Base-by-base conservation (phyloP, 2,329 filamentous ascomycete genomes). In the Fusarium sp. region DNA sequence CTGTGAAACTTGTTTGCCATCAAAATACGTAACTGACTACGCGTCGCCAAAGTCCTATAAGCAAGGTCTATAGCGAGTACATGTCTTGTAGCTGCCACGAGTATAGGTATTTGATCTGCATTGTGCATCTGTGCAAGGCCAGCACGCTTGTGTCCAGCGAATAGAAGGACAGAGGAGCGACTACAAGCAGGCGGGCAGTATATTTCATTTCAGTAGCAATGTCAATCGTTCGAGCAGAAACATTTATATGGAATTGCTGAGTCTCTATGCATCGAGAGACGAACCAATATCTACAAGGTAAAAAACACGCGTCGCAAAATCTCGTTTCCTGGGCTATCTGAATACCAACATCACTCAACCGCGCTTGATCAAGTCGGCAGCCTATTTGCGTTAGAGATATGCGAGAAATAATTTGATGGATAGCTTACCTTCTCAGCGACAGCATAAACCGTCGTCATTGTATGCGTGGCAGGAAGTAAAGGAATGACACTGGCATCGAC, bases 401-500 rank as follows among this genome's bases (percentile, higher is more conserved):
- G 0, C 3, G 9, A 17, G 0, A 5, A 2, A 8, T 5, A 17
- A 38, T 1, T 8, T 4, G 8, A 8, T 12, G 8, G 1, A 2
- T 4, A 1, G 9, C 52, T 48, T 67, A 71, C 79, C 69, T 75
- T 81, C 50, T 81, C 80, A 15, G 74, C 78, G 50, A 81, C 67
- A 7, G 77, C 76, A 63, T 78, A 79, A 1, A 78, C 77, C 4
- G 78, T 79, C 3, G 72, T 66, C 73, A 78, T 79, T 5, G 77
- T 77, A 14, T 78, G 76, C 8, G 77, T 63, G 8, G 72, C 74
- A 11, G 78, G 72, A 11, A 77, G 62, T 14, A 79, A 59, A 28
- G 78, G 78, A 36, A 79, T 79, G 20, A 79, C 70, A 41, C 77
- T 78, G 2, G 77, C 76, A 66, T 85, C 82, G 1, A 87, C 84